Evolutionary conservation across 1,139 yeast species (phyloP).

Genomic region (Zygosaccharomyces sapae): DNA sequence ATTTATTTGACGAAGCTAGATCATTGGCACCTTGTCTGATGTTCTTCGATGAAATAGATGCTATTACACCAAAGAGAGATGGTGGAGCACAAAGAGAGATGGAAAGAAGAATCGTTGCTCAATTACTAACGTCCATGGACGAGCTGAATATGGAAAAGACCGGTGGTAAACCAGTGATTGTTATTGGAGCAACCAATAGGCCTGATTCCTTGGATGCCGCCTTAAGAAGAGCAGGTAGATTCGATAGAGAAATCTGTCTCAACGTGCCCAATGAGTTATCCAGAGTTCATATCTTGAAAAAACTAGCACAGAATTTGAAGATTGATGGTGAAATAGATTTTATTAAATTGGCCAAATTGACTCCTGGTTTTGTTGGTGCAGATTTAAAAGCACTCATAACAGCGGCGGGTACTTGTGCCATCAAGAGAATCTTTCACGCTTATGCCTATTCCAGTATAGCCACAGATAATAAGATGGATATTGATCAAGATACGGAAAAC

Average conservation of each 20-base stretch:
- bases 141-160: constrained; percentile 84
- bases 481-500: constrained; percentile 34
- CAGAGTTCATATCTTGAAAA: constrained; percentile 66
- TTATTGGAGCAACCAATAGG: constrained; percentile 94
- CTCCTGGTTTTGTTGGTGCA: constrained; percentile 98
- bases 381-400: constrained; percentile 91
- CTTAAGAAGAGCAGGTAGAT: constrained; percentile 91
- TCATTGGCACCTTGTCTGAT: constrained; percentile 84
- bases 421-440: constrained; percentile 70
- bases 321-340: constrained; percentile 71
- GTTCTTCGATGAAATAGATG: constrained; percentile 94
- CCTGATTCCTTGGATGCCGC: constrained; percentile 98
- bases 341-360: constrained; percentile 72
- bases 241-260: constrained; percentile 89
- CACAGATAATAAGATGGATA: constrained; percentile 38
- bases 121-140: constrained; percentile 88
- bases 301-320: constrained; percentile 66
- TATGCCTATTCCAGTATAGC: constrained; percentile 30
- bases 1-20: constrained; percentile 90
- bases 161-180: constrained; percentile 87
- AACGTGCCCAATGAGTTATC: constrained; percentile 90
- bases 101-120: constrained; percentile 97
- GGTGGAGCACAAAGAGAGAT: constrained; percentile 93
- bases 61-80: constrained; percentile 96
- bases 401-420: constrained; percentile 94